These are phyloP conservation scores for Baorangia bicolor DNA, from an alignment of 768 basidiomycete species.

Conservation along the genomic window DNA sequence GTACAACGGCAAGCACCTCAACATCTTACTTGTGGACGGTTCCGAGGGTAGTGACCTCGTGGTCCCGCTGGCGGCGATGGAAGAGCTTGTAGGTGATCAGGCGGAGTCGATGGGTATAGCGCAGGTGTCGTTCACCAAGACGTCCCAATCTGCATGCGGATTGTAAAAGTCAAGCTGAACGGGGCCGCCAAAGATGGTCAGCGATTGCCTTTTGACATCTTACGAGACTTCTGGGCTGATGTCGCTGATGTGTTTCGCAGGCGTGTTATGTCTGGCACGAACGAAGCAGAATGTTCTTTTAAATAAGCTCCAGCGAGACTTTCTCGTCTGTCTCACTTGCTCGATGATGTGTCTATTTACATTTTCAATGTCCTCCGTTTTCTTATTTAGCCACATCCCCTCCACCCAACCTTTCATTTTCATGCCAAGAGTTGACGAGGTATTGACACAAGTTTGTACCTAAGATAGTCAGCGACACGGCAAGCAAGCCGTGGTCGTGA, in stretches of 20 bases:
- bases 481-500: no score
- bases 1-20: slow-evolving; percentile 37
- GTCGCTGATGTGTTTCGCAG: slow-evolving; percentile 2
- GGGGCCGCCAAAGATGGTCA: not conserved
- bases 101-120: slow-evolving; percentile 19
- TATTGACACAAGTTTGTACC: no score
- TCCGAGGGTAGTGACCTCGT: slow-evolving; percentile 44
- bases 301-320: no score
- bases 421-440: no score
- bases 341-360: no score
- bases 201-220: not conserved
- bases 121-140: slow-evolving; percentile 7
- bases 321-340: no score
- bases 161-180: not conserved
- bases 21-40: slow-evolving; percentile 55
- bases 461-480: no score
- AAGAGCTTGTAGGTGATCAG: slow-evolving; percentile 18
- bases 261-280: no score
- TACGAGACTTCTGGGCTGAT: not conserved
- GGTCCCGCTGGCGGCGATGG: slow-evolving; percentile 27
- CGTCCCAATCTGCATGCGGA: not conserved
- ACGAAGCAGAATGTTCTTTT: no score
- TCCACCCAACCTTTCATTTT: no score
- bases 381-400: no score
- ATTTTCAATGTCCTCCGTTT: no score